Evolutionary conservation across 2,329 filamentous ascomycete genomes (phyloP), one percentile per base, ranked within the genome.

Genomic region (Ascocoryne sarcoides): DNA sequence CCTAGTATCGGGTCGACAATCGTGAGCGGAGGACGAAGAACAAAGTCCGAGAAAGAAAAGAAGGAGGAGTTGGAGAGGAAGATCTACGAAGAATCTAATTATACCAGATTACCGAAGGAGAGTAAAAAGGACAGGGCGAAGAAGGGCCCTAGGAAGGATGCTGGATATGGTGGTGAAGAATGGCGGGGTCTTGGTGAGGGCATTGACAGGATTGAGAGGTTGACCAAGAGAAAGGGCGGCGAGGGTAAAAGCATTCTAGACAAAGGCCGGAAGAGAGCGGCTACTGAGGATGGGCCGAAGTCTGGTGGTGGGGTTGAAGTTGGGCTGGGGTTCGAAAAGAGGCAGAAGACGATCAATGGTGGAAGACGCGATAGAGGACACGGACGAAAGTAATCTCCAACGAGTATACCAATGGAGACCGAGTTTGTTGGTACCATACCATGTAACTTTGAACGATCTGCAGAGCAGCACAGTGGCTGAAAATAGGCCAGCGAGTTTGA

Each of bases 1-100:
- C 88, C 90, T 40, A 93, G 84, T 52, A 93, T 98, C 54, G 93
- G 92, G 45, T 92, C 84, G 42, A 95, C 85, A 14, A 93, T 95
- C 52, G 70, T 82, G 4, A 71, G 79, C 36, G 81, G 84, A 36
- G 92, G 92, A 23, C 77, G 90, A 48, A 78, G 78, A 60, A 77
- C 79, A 56, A 92, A 89, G 70, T 85, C 84, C 4, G 75, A 79
- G 10, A 71, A 77, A 23, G 83, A 95, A 59, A 76, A 84, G 41
- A 78, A 78, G 47, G 76, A 78, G 30, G 89, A 96, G 61, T 75
- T 75, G 1, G 89, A 95, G 65, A 72, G 84, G 40, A 75, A 75
- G 44, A 76, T 84, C 35, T 98, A 95, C 65, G 92, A 98, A 68
- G 92, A 98, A 65, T 75, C 71, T 52, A 94, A 98, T 66, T 90